Base-by-base conservation (phyloP, 1,139 yeast species). In the Geotrichum bryndzae region DNA sequence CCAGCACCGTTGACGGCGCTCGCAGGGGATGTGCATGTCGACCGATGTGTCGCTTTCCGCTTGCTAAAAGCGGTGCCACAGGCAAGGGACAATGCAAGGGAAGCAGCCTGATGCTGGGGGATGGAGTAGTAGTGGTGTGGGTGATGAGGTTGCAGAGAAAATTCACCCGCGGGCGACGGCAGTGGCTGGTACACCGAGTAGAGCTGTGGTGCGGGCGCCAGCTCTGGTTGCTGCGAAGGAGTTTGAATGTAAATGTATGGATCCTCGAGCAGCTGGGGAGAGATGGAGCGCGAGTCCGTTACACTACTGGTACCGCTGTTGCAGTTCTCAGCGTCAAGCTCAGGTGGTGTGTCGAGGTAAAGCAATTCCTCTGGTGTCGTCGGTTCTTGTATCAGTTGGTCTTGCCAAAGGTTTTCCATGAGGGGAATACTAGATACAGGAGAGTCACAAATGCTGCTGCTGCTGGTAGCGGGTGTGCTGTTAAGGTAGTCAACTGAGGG, bases 81-180 rank as follows among this genome's bases (percentile, higher is more conserved):
- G 22, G 57, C 61, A 18, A 55, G 53, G 33, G 60, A 54, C 25
- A 56, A 45, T 23, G 57, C 61, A 18, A 55, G 53, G 29, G 60
- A 54, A n/a, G 60, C 60, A 15, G 56, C 57, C 11, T 46, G 33
- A 7, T 52, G 55, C 38, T 38, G 59, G 27, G 54, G 41, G 18
- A 38, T 38, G n/a, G 45, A 38, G 46, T 58, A 58, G 53, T 45
- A 53, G 27, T 53, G 45, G 11, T 33, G 23, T n/a, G 23, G 46
- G 22, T 15, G 54, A 27, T 29, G 15, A 2, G 11, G 23, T 25
- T n/a, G 53, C 11, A 38, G 53, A 2, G 52, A 18, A 1, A 38
- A 18, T 6, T 38, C 45, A 35, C n/a, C 15, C 45, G 15, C 45
- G 45, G 45, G n/a, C 13, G 45, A 38, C 18, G 45, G 45, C 18